These are phyloP conservation scores for Talaromyces sp. DNA, from an alignment of 2,329 filamentous ascomycete species.

Conservation along the genomic window DNA sequence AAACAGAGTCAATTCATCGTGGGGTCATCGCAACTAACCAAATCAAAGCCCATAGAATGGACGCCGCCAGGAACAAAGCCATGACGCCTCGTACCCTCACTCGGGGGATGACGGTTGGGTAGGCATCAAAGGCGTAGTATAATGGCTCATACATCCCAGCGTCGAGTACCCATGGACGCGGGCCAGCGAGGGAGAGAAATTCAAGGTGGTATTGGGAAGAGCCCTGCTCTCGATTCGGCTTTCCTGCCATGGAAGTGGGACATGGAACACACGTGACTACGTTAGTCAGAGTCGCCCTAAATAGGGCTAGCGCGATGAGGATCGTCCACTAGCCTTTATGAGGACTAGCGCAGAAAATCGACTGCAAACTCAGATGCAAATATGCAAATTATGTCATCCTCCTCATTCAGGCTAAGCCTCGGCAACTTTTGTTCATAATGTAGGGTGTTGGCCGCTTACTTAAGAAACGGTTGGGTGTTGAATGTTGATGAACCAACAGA, in stretches of 20 bases:
- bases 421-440: constrained; percentile 7
- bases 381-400: not conserved
- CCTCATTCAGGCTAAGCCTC: constrained; percentile 11
- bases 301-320: constrained; percentile 16
- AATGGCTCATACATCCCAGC: constrained; percentile 52
- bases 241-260: constrained; percentile 16
- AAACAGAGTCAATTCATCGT: not conserved
- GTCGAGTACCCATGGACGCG: constrained; percentile 38
- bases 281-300: constrained; percentile 13
- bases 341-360: not conserved
- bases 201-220: constrained; percentile 8
- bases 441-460: constrained; percentile 15
- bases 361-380: not conserved
- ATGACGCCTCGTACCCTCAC: constrained; percentile 53
- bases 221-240: constrained; percentile 6
- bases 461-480: constrained; percentile 27
- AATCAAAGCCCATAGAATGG: constrained; percentile 53
- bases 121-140: constrained; percentile 49
- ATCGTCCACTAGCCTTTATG: constrained; percentile 21
- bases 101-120: constrained; percentile 49
- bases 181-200: constrained; percentile 15
- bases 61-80: constrained; percentile 51
- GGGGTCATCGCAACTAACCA: constrained; percentile 41
- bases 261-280: constrained; percentile 13
- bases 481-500: constrained; percentile 13